Evolutionary conservation across 352 stramenopile species (phyloP), one percentile per base, ranked within the genome.

Genomic region (Phytophthora cajani): DNA sequence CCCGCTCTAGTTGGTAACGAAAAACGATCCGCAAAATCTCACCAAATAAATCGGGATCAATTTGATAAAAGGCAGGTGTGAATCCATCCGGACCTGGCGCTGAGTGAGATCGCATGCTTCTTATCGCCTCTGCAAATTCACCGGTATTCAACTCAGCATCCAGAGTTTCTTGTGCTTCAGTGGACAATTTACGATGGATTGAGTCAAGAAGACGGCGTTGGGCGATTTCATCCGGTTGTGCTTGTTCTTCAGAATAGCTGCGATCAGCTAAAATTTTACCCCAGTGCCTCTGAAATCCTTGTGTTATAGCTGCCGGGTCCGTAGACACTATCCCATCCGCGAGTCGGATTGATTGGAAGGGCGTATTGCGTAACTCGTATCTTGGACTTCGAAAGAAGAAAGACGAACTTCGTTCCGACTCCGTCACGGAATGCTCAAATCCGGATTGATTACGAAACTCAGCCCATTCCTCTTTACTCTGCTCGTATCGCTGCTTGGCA

Each of bases 71-170:
- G 0, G 53, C 27, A 9, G 30, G 3, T 5, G 53, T 59, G 10
- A 49, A 59, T 32, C 32, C 53, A 27, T 59, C 53, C 3, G 25
- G 53, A 17, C 32, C 53, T 30, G 53, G 53, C 14, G 53, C 53
- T 27, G 53, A 44, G 16, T 47, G 16, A 8, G 52, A 23, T 17
- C 52, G 12, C 52, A 58, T 32, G 5, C 14, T 27, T 27, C 53
- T 32, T 30, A 59, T 59, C 16, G 53, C 30, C 19, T 14, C 11
- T 16, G 53, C 32, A 46, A 47, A 59, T 59, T 59, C 32, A 17
- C 5, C 27, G 25, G 6, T 16, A 46, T 14, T 47, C 7, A 59
- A 17, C 19, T 47, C 53, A 7, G 14, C 47, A 19, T 59, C 53
- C 0, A 59, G 30, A 5, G 10, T 59, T 47, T 19, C 53, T 16